Conservation (phyloP, 73 alveolate species). For the Tetrahymena borealis region DNA sequence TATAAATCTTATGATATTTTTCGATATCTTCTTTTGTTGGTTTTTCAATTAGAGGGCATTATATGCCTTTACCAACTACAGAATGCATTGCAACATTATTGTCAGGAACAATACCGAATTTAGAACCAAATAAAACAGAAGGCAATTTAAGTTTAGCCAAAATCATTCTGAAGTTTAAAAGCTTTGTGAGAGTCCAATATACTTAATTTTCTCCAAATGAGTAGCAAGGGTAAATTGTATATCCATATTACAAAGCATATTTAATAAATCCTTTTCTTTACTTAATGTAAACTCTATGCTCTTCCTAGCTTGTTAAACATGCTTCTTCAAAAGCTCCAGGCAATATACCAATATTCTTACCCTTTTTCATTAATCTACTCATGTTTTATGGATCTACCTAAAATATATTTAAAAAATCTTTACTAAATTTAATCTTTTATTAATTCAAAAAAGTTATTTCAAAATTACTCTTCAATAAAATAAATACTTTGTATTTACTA, state of each 20-base stretch:
- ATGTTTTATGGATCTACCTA: conserved; percentile 27
- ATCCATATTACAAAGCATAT: conserved; percentile 32
- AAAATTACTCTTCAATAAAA: too few relatives aligned
- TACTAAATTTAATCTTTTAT: too few relatives aligned
- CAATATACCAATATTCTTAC: conserved; percentile 11
- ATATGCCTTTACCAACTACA: conserved; percentile 33
- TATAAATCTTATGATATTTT: conserved; percentile 26
- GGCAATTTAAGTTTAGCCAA: conserved; percentile 10
- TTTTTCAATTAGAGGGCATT: conserved; percentile 18
- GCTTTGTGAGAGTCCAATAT: conserved; percentile 6
- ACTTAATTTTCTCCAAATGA: conserved; percentile 33
- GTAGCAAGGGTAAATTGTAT: conserved; percentile 26
- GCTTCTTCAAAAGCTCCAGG: conserved; percentile 44
- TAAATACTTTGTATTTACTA: not conserved
- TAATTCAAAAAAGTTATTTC: too few relatives aligned
- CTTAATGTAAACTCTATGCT: conserved; percentile 22
- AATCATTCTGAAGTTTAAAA: conserved; percentile 14
- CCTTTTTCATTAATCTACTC: conserved; percentile 11
- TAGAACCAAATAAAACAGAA: conserved; percentile 17
- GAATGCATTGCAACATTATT: conserved; percentile 3
- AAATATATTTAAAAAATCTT: not conserved
- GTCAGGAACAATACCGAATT: conserved; percentile 21
- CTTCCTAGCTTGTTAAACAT: conserved; percentile 5
- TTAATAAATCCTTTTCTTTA: conserved; percentile 42
- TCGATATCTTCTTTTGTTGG: conserved; percentile 39